Conservation (phyloP, 2,329 filamentous ascomycete species). For the Pseudogymnoascus sp. region DNA sequence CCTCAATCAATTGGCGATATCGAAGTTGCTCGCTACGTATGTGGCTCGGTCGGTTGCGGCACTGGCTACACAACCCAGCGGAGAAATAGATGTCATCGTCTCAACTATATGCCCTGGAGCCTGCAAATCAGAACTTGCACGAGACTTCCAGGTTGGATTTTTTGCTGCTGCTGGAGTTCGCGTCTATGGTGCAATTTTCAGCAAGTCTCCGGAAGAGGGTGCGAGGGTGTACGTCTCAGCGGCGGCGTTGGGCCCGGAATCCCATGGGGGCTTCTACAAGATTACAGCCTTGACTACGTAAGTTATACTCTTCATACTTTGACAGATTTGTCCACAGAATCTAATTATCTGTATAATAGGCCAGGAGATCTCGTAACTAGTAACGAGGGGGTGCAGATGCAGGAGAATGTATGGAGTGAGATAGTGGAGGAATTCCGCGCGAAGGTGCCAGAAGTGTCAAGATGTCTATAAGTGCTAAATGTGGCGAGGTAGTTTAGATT, state of each 20-base stretch:
- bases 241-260: neutral
- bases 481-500: no score
- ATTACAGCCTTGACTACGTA: neutral
- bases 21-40: neutral
- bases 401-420: conserved; percentile 1
- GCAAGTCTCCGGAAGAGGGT: neutral
- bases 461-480: conserved; percentile 37
- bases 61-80: neutral
- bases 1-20: neutral
- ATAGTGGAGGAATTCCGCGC: neutral
- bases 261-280: neutral
- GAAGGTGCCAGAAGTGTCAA: neutral
- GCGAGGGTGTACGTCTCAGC: neutral
- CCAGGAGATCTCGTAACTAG: neutral
- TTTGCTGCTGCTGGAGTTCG: neutral
- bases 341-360: neutral
- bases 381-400: neutral
- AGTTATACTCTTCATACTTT: neutral
- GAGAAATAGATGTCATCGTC: conserved; percentile 8
- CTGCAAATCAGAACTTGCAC: conserved; percentile 11
- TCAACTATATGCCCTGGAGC: conserved; percentile 11
- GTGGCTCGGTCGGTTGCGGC: neutral
- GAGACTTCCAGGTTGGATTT: conserved; percentile 1
- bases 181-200: neutral
- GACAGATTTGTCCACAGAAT: neutral